Conservation (phyloP, 305 asterid species). For the Fraxinus platypoda region DNA sequence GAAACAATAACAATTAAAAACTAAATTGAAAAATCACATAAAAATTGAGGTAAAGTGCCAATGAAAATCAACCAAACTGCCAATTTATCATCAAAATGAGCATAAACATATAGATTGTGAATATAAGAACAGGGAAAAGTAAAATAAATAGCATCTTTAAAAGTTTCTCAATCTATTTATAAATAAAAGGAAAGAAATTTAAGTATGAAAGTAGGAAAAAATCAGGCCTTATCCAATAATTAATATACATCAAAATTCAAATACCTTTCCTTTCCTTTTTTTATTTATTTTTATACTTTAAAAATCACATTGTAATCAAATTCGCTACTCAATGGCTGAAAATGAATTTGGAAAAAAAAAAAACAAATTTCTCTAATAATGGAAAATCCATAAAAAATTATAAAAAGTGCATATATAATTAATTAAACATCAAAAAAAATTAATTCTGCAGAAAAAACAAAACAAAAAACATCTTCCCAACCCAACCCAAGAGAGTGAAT, state of each 20-base stretch:
- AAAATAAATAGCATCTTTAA: neutral
- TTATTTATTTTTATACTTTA: neutral
- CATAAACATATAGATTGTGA: neutral
- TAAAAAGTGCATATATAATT: neutral
- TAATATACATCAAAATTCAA: neutral
- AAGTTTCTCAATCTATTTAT: neutral
- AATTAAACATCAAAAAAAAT: neutral
- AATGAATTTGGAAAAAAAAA: neutral
- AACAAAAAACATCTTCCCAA: constrained; percentile 4
- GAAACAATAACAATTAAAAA: neutral
- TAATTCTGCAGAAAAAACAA: neutral
- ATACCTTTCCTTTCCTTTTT: neutral
- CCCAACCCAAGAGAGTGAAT: neutral
- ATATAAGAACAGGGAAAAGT: neutral
- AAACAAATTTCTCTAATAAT: constrained; percentile 7
- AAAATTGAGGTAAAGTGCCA: neutral
- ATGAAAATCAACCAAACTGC: neutral
- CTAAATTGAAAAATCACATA: neutral
- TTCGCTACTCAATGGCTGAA: neutral
- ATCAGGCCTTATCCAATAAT: neutral
- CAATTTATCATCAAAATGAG: constrained; percentile 9
- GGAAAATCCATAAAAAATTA: constrained; percentile 4
- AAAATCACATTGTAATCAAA: neutral
- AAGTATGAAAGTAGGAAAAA: neutral
- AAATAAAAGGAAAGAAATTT: neutral